Evolutionary conservation across 2,329 filamentous ascomycete species (phyloP), one percentile per base, ranked within the genome.

Genomic region (Colletotrichum acutatum): DNA sequence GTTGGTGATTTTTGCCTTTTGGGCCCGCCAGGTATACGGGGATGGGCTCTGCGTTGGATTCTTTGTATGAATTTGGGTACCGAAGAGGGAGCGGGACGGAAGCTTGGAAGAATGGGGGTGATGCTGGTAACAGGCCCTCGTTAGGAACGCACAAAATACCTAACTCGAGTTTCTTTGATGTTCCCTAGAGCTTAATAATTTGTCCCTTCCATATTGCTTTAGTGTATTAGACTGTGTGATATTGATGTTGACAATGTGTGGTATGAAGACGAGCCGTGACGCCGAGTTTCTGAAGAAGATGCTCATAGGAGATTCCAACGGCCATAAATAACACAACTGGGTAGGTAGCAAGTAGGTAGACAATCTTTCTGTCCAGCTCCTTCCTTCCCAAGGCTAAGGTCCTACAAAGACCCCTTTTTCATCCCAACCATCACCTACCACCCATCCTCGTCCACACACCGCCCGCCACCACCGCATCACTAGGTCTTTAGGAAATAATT

Each of bases 181-280:
- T 66, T 42, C 56, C 52, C 56, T 66, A 73, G 61, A 70, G 56
- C 56, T 60, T 66, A 73, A 70, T 70, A 22, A 70, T 22, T 37
- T 52, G 59, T 62, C 28, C n/a, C 65, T 14, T 57, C 19, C 19
- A 59, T 59, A 7, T 4, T 28, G 19, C 12, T 12, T 14, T 8
- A 37, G 16, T 26, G 11, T 28, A 14, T 56, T n/a, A 54, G n/a
- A 64, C 22, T 68, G 59, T 8, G 24, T 42, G n/a, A n/a, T 7
- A 19, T 5, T 19, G 26, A 56, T 26, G 52, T 49, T n/a, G 52
- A n/a, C 3, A 4, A 56, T 56, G 11, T 28, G 22, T 16, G 22
- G 5, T 56, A 26, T 28, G 53, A 56, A 7, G 14, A 11, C 7
- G 53, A 12, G 22, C 5, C 5, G 7, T 54, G 52, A 28, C 14